Conservation (phyloP, 177 flowering plant species). For the Vitis hybrid region DNA sequence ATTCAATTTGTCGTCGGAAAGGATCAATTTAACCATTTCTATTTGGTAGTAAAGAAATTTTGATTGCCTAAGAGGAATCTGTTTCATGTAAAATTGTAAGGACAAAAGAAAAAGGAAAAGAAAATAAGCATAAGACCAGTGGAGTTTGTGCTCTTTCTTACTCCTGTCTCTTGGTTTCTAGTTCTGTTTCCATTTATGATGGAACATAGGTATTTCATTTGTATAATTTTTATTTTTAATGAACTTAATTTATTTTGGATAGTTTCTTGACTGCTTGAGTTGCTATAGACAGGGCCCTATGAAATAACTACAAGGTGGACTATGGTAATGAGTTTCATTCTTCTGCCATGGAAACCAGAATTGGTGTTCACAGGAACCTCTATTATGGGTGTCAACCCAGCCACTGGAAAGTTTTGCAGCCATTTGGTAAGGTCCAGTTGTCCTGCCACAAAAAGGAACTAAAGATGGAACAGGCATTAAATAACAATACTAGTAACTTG, state of each 20-base stretch:
- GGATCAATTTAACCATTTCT: no score
- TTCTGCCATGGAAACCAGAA: conserved; percentile 93
- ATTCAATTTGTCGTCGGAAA: no score
- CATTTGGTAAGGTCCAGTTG: conserved; percentile 37
- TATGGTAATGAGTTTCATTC: conserved; percentile 83
- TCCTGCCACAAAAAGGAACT: background rate
- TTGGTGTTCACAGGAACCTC: conserved; percentile 90
- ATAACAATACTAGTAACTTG: background rate
- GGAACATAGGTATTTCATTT: no score
- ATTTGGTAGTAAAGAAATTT: no score
- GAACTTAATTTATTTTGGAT: background rate
- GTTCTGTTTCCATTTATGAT: no score
- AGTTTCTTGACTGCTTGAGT: conserved; percentile 23
- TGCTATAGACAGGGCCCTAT: conserved; percentile 85
- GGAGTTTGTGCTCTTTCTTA: no score
- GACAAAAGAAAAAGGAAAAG: no score
- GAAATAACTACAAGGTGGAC: conserved; percentile 97
- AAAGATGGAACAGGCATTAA: background rate
- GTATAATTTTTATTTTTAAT: no score
- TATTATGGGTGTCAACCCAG: conserved; percentile 86
- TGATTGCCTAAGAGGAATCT: no score
- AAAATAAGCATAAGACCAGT: no score
- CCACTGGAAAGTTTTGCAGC: conserved; percentile 80
- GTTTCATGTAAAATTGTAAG: no score
- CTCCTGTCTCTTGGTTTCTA: no score